A percentile compares a stretch with the other conserved stretches of the same genome.
Conservation (phyloP, 208 protist genomes). For the Crithidia thermophila region DNA sequence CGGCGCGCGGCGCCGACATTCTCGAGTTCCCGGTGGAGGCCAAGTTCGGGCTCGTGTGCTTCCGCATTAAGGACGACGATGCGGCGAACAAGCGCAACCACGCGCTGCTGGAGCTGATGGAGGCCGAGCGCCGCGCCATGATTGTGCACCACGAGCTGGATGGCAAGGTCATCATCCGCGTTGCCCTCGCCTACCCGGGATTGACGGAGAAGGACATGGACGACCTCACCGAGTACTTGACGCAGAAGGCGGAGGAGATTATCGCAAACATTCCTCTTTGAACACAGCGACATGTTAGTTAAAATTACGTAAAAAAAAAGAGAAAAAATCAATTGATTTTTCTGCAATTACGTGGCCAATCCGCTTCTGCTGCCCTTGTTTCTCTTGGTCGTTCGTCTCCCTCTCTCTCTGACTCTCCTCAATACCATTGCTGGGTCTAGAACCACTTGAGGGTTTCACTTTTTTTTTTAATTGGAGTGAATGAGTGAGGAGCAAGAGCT, state of each 20-base stretch:
- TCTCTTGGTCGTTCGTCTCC: too few species aligned
- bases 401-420: too few species aligned
- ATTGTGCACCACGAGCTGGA: slow-evolving; percentile 43
- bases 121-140: slow-evolving; percentile 36
- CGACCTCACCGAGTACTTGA: slow-evolving; percentile 29
- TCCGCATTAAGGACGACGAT: slow-evolving; percentile 33
- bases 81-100: slow-evolving; percentile 30
- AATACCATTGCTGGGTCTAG: too few species aligned
- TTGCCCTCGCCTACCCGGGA: slow-evolving; percentile 38
- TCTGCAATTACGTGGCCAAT: not conserved
- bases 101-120: slow-evolving; percentile 27
- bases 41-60: slow-evolving; percentile 52
- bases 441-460: too few species aligned
- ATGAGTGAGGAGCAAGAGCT: too few species aligned
- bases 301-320: not conserved
- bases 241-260: slow-evolving; percentile 23
- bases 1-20: slow-evolving; percentile 1
- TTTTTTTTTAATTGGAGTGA: too few species aligned
- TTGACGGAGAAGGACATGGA: slow-evolving; percentile 39
- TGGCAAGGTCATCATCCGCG: slow-evolving; percentile 32
- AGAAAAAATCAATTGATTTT: not conserved
- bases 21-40: slow-evolving; percentile 36
- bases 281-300: too few species aligned
- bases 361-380: too few species aligned
- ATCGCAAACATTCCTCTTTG: slow-evolving; percentile 8